phyloP scores from a whole-genome alignment of 495 filamentous ascomycete species.

The Xylaria curta region DNA sequence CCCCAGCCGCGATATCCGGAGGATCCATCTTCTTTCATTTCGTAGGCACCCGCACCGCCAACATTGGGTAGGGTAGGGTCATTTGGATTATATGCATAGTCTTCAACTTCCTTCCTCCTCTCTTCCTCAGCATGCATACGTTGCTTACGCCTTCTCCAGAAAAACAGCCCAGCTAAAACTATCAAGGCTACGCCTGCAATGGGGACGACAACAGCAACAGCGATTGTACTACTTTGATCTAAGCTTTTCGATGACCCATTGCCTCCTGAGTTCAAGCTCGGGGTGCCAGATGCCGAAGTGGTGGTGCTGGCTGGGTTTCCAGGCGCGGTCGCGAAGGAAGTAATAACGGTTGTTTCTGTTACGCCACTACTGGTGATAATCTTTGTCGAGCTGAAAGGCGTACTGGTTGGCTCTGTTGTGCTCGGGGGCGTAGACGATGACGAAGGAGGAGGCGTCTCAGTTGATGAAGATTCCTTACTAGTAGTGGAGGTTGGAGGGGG shows the following conservation, averaged over 20 bases:
- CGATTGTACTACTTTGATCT: slow-evolving; percentile 71
- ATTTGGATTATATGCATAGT: slow-evolving; percentile 95
- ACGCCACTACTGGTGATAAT: slow-evolving; percentile 43
- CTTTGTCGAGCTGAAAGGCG: slow-evolving; percentile 39
- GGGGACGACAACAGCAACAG: slow-evolving; percentile 92
- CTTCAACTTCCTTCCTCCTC: slow-evolving; percentile 91
- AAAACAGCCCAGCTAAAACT: slow-evolving; percentile 74
- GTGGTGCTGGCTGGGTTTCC: not conserved
- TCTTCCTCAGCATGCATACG: slow-evolving; percentile 85
- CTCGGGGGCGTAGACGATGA: slow-evolving; percentile 28
- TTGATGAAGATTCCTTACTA: slow-evolving; percentile 37
- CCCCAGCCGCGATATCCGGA: slow-evolving; percentile 96
- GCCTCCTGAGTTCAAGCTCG: slow-evolving; percentile 29
- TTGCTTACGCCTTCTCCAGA: slow-evolving; percentile 87
- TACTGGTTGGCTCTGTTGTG: not conserved
- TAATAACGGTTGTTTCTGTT: slow-evolving; percentile 32
- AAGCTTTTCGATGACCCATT: slow-evolving; percentile 49
- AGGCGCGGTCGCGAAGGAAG: slow-evolving; percentile 20
- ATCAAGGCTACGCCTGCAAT: slow-evolving; percentile 87
- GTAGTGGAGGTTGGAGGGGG: slow-evolving; percentile 25
- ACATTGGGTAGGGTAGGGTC: slow-evolving; percentile 81
- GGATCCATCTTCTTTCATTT: slow-evolving; percentile 70
- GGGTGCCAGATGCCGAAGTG: slow-evolving; percentile 11
- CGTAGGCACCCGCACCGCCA: slow-evolving; percentile 64
- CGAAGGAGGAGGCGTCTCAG: slow-evolving; percentile 27